Evolutionary conservation across 2,329 filamentous ascomycete species (phyloP).

Genomic region (Nigrospora sphaerica): DNA sequence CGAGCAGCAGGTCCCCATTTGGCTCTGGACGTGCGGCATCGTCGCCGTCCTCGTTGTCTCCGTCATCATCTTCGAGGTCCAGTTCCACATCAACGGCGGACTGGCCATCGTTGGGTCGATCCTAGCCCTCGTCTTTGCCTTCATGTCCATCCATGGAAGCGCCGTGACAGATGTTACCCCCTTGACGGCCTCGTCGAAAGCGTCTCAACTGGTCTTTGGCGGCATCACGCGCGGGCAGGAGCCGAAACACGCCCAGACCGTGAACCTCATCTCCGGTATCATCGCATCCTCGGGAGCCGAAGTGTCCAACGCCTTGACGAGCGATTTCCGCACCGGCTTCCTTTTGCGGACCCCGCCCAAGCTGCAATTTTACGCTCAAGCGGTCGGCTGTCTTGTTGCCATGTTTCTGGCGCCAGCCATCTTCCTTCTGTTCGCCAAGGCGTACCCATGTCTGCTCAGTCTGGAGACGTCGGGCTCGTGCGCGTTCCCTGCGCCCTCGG

Average conservation of each 20-base stretch:
- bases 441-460: conserved; percentile 47
- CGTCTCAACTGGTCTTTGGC: conserved; percentile 44
- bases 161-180: conserved; percentile 42
- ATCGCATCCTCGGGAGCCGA: conserved; percentile 23
- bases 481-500: conserved; percentile 39
- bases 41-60: conserved; percentile 35
- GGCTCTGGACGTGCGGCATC: conserved; percentile 36
- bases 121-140: conserved; percentile 43
- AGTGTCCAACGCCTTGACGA: conserved; percentile 29
- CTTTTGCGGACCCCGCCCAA: conserved; percentile 41
- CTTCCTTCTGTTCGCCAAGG: conserved; percentile 43
- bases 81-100: conserved; percentile 39
- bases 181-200: conserved; percentile 43
- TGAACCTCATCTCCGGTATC: conserved; percentile 41
- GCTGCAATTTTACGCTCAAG: conserved; percentile 44
- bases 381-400: conserved; percentile 41
- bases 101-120: conserved; percentile 39
- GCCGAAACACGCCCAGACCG: conserved; percentile 31
- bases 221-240: conserved; percentile 41
- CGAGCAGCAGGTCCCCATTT: conserved; percentile 33
- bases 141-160: conserved; percentile 42
- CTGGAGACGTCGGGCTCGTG: conserved; percentile 28
- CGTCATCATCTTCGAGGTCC: conserved; percentile 31
- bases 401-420: conserved; percentile 45
- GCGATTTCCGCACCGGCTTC: conserved; percentile 45